Evolutionary conservation across 2,329 filamentous ascomycete species (phyloP).

Genomic region (Penicillium sp.): DNA sequence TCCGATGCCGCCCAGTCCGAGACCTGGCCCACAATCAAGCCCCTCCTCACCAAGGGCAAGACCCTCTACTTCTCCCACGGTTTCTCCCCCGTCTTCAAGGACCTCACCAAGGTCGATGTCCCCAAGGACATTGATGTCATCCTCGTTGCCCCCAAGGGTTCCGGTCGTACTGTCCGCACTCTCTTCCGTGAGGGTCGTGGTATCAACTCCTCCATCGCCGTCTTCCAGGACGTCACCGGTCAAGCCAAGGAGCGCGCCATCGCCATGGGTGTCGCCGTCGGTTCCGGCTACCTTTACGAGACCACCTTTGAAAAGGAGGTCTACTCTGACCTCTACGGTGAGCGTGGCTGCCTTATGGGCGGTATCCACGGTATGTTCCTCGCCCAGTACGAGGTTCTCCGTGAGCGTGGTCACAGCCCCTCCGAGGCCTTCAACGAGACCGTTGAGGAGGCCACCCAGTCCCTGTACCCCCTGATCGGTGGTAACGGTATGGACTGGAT

Average conservation of each 20-base stretch:
- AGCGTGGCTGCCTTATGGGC: slow-evolving; percentile 99
- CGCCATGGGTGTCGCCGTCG: slow-evolving; percentile 94
- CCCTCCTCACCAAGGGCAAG: slow-evolving; percentile 98
- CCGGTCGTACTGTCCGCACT: slow-evolving; percentile 94
- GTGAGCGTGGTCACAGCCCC: slow-evolving; percentile 95
- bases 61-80: slow-evolving; percentile 99
- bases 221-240: slow-evolving; percentile 97
- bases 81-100: slow-evolving; percentile 99
- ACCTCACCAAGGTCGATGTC: slow-evolving; percentile 97
- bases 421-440: slow-evolving; percentile 99
- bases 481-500: slow-evolving; percentile 99
- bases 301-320: slow-evolving; percentile 99
- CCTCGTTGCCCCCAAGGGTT: slow-evolving; percentile 98
- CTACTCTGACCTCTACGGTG: slow-evolving; percentile 98
- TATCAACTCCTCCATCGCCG: slow-evolving; percentile 98
- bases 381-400: slow-evolving; percentile 99
- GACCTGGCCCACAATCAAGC: slow-evolving; percentile 98
- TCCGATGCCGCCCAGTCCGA: slow-evolving; percentile 96
- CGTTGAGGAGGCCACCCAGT: slow-evolving; percentile 98
- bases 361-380: slow-evolving; percentile 99
- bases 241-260: slow-evolving; percentile 98
- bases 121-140: slow-evolving; percentile 97
- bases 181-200: slow-evolving; percentile 99
- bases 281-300: slow-evolving; percentile 98
- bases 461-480: slow-evolving; percentile 95